Percentiles rank a stretch among this genome's conserved stretches.
Conservation (phyloP, 1,284 basidiomycete species). For the Microbotryum violaceum region DNA sequence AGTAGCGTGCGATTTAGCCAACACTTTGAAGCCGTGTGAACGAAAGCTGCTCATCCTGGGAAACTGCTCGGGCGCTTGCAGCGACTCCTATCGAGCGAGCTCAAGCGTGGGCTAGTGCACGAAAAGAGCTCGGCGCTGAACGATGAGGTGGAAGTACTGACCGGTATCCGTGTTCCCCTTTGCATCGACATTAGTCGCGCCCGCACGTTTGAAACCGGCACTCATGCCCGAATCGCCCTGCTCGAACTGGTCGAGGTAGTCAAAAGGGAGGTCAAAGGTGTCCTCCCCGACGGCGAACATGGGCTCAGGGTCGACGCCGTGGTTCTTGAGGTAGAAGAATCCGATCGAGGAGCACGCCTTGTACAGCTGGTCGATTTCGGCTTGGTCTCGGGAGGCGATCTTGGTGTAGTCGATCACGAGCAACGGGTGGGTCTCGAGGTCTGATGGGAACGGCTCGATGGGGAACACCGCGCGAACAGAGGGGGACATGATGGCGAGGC, state of each 20-base stretch:
- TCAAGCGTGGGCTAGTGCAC: background rate
- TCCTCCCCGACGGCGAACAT: conserved; percentile 58
- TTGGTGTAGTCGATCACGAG: conserved; percentile 50
- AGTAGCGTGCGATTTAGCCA: too few relatives aligned
- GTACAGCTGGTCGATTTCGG: conserved; percentile 25
- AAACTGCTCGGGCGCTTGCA: too few relatives aligned
- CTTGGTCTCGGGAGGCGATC: conserved; percentile 37
- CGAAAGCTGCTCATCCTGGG: too few relatives aligned
- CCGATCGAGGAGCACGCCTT: conserved; percentile 27
- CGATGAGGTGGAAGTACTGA: conserved; percentile 53
- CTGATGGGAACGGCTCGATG: conserved; percentile 46
- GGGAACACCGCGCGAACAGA: conserved; percentile 3
- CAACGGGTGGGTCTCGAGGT: conserved; percentile 49
- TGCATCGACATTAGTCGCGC: conserved; percentile 57
- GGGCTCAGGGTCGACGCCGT: conserved; percentile 47
- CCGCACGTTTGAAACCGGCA: conserved; percentile 50
- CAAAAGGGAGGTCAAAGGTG: conserved; percentile 53
- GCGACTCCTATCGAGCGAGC: too few relatives aligned
- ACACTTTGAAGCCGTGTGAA: too few relatives aligned
- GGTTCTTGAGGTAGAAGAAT: conserved; percentile 45
- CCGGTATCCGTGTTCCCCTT: conserved; percentile 52
- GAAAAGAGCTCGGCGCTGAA: background rate
- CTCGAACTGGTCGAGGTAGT: conserved; percentile 58
- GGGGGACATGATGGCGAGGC: background rate
- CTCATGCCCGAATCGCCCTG: conserved; percentile 58